Evolutionary conservation across 768 basidiomycete genomes (phyloP).

Genomic region (Kwoniella sp.): DNA sequence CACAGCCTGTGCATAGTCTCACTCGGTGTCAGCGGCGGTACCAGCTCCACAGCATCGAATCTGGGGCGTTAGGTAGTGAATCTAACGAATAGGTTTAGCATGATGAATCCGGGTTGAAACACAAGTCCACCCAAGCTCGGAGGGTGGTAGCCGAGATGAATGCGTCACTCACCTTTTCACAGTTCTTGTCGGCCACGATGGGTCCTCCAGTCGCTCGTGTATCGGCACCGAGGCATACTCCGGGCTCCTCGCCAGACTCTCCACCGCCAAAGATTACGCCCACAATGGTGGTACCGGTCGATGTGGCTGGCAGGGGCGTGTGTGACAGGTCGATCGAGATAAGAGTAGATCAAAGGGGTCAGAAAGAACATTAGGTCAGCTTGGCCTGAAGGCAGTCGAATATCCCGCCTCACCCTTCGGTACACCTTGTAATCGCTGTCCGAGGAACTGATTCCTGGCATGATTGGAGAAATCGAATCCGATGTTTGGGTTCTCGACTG

Average conservation of each 20-base stretch:
- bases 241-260: constrained; percentile 59
- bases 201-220: constrained; percentile 90
- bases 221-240: constrained; percentile 91
- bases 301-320: constrained; percentile 47
- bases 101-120: neutral
- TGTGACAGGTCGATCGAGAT: neutral
- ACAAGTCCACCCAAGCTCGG: neutral
- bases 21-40: constrained; percentile 91
- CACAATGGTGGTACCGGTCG: constrained; percentile 88
- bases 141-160: neutral
- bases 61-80: constrained; percentile 91
- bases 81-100: constrained; percentile 55
- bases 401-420: constrained; percentile 38
- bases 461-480: constrained; percentile 51
- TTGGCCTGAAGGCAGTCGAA: neutral
- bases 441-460: constrained; percentile 48
- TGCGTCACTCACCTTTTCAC: constrained; percentile 86
- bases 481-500: constrained; percentile 23
- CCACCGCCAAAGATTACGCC: constrained; percentile 70
- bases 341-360: constrained; percentile 1
- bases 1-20: neutral
- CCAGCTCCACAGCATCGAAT: constrained; percentile 98
- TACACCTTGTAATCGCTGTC: constrained; percentile 39
- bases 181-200: constrained; percentile 98
- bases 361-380: neutral